Evolutionary conservation across 2,329 filamentous ascomycete species (phyloP), one percentile per base, ranked within the genome.

Genomic region (Allantophomopsis lycopodina): DNA sequence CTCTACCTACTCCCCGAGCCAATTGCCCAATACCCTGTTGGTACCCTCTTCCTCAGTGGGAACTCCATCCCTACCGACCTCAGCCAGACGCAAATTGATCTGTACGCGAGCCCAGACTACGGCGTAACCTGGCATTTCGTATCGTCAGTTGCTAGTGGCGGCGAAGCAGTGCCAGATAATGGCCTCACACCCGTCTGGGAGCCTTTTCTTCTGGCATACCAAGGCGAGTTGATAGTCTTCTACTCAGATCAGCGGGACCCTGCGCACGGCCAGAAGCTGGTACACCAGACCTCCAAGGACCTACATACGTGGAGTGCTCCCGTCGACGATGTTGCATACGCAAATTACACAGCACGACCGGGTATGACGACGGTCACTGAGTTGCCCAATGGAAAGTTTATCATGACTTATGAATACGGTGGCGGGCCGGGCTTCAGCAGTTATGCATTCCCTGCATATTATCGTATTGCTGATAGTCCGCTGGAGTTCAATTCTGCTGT

Each of bases 131-230:
- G 79, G 80, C 60, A 71, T 20, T 84, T 83, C 47, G 69, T 83
- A 39, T 77, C 71, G 42, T 68, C 75, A 46, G 70, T 84, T 35
- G 79, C 78, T 1, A 59, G 62, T 2, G 80, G 79, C 28, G 64
- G 65, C 36, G 76, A 78, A 2, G 50, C 62, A 0, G 71, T 78
- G 3, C 67, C 73, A 14, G 36, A 54, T 50, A 81, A 84, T 50
- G 79, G 75, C 1, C 55, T 75, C 31, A 79, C 76, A 0, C 76
- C 79, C 0, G 73, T 85, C 15, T 85, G 80, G 80, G 81, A 85
- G 55, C 80, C 80, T 0, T 83, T 79, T 55, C 57, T 84, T 33
- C 52, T 74, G 54, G 61, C 68, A 35, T 67, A 76, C 53, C 59
- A 79, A 41, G 65, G 71, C 39, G 62, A 71, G 38, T 59, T 84